Conservation (phyloP, 129 eudicot species). For the Lactuca sativa region DNA sequence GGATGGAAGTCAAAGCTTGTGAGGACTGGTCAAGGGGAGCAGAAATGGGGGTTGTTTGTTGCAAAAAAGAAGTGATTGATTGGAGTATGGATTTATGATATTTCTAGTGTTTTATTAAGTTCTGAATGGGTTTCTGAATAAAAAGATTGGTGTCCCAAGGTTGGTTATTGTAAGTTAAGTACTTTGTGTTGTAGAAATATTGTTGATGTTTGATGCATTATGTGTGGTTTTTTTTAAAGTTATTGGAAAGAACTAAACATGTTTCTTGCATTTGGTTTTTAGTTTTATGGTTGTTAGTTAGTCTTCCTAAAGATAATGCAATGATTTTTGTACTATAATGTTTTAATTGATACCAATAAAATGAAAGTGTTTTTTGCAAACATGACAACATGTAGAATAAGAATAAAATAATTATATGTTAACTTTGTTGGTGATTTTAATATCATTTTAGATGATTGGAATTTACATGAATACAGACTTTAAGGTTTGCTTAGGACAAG, state of each 20-base stretch:
- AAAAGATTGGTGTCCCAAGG: conserved; percentile 15
- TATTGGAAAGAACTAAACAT: not conserved
- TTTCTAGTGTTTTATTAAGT: conserved; percentile 14
- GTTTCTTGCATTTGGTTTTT: conserved; percentile 3
- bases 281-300: not conserved
- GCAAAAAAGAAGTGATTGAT: conserved; percentile 71
- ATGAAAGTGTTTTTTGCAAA: no score
- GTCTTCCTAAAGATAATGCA: not conserved
- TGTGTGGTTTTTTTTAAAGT: conserved; percentile 20
- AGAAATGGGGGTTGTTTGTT: conserved; percentile 85
- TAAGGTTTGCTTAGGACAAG: no score
- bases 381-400: no score
- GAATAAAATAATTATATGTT: no score
- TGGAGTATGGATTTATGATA: not conserved
- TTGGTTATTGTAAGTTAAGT: conserved; percentile 25
- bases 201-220: conserved; percentile 22
- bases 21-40: conserved; percentile 79
- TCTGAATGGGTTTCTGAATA: conserved; percentile 11
- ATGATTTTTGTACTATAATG: not conserved
- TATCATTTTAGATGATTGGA: no score
- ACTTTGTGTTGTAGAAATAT: conserved; percentile 24
- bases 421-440: no score
- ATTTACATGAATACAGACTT: no score
- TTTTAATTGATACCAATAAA: not conserved
- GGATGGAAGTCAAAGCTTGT: conserved; percentile 93